Percentiles rank a stretch among this genome's conserved stretches.
These are phyloP conservation scores for Cladosporium austrohemisphaericum DNA, from an alignment of 2,329 filamentous ascomycete species.

Conservation along the genomic window DNA sequence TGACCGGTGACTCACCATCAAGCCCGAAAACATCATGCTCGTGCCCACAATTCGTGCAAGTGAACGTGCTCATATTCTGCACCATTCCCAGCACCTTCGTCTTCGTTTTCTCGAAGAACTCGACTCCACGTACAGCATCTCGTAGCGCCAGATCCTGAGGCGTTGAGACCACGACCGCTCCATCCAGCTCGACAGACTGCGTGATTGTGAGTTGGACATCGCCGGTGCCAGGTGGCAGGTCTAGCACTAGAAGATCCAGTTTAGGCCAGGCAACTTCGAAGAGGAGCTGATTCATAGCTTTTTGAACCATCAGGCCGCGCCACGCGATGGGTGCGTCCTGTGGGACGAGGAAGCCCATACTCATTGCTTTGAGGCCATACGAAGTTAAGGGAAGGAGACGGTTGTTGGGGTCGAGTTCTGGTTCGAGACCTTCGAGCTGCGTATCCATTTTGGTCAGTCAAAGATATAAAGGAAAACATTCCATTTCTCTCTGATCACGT, in stretches of 20 bases:
- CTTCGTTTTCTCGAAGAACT: conserved; percentile 84
- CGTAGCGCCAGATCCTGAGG: conserved; percentile 90
- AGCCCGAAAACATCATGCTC: conserved; percentile 36
- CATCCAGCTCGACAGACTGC: conserved; percentile 87
- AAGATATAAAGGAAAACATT: background rate
- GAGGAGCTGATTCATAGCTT: conserved; percentile 89
- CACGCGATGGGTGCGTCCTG: conserved; percentile 83
- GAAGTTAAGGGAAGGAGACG: conserved; percentile 84
- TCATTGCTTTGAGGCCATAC: conserved; percentile 97
- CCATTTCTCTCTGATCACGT: conserved; percentile 44
- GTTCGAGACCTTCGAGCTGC: conserved; percentile 33
- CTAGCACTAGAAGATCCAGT: conserved; percentile 82
- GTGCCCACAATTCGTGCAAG: conserved; percentile 59
- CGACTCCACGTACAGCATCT: conserved; percentile 86
- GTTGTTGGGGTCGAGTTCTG: conserved; percentile 49
- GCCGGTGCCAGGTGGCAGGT: conserved; percentile 89
- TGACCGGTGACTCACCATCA: conserved; percentile 26
- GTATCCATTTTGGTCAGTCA: background rate
- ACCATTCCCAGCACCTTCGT: conserved; percentile 82
- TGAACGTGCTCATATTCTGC: conserved; percentile 86
- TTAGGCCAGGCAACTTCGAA: conserved; percentile 94
- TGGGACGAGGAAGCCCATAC: conserved; percentile 88
- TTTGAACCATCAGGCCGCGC: conserved; percentile 97
- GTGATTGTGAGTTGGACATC: conserved; percentile 97
- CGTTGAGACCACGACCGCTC: conserved; percentile 83